Conservation (phyloP, 1,284 basidiomycete species). For the Leccinum huronense region DNA sequence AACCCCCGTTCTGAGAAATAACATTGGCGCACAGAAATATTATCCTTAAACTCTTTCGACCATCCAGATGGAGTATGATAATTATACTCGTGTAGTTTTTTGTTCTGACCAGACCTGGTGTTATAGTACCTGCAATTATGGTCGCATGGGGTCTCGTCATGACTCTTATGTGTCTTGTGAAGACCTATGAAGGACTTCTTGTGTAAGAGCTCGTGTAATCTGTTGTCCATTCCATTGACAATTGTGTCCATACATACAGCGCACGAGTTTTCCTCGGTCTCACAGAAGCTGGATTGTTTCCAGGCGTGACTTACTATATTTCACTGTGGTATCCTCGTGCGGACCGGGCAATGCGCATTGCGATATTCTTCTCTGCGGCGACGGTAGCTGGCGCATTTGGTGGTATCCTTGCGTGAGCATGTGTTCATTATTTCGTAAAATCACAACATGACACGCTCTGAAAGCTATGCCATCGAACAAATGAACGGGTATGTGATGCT, state of each 20-base stretch:
- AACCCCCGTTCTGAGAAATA: conserved; percentile 6
- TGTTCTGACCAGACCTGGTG: conserved; percentile 5
- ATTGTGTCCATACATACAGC: conserved; percentile 25
- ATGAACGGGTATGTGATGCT: conserved; percentile 37
- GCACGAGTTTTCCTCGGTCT: conserved; percentile 55
- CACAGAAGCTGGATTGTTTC: conserved; percentile 54
- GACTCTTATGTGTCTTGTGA: conserved; percentile 40
- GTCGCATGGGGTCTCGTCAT: conserved; percentile 49
- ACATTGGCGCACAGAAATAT: conserved; percentile 39
- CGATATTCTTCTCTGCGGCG: conserved; percentile 60
- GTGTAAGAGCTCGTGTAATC: conserved; percentile 17
- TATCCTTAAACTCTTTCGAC: conserved; percentile 45
- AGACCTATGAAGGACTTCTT: conserved; percentile 35
- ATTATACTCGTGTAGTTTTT: not conserved
- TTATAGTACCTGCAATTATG: conserved; percentile 48
- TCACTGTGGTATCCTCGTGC: conserved; percentile 53
- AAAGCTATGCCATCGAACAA: conserved; percentile 35
- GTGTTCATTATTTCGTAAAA: not conserved
- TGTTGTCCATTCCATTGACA: conserved; percentile 9
- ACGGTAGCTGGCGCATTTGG: conserved; percentile 50
- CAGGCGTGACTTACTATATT: conserved; percentile 54
- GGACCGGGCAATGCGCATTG: conserved; percentile 51
- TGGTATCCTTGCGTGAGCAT: conserved; percentile 36
- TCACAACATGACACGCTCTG: not conserved
- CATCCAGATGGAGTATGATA: conserved; percentile 47